Conservation (phyloP, 2,329 filamentous ascomycete genomes). For the Venturia aucupariae region DNA sequence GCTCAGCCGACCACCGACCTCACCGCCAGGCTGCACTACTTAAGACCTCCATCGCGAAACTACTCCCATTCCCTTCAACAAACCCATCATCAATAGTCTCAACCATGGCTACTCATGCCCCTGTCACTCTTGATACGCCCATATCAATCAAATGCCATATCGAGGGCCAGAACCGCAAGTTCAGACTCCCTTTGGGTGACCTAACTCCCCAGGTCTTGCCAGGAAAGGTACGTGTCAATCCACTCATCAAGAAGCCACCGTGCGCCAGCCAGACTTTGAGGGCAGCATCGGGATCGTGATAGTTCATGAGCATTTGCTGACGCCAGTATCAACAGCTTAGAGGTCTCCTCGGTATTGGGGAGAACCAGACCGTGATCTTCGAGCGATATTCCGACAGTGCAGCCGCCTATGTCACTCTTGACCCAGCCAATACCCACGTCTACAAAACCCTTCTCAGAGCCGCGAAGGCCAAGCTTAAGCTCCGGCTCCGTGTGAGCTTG, state of each 20-base stretch:
- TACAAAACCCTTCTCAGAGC: slow-evolving; percentile 97
- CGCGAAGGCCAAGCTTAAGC: slow-evolving; percentile 95
- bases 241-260: not conserved
- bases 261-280: not conserved
- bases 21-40: slow-evolving; percentile 14
- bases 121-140: slow-evolving; percentile 56
- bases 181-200: slow-evolving; percentile 84
- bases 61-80: not conserved
- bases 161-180: slow-evolving; percentile 66
- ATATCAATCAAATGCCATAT: slow-evolving; percentile 81
- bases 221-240: slow-evolving; percentile 60
- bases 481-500: slow-evolving; percentile 69
- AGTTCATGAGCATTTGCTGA: not conserved
- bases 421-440: slow-evolving; percentile 66
- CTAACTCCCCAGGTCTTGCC: slow-evolving; percentile 66
- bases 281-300: not conserved
- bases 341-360: slow-evolving; percentile 54
- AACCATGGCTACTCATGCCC: slow-evolving; percentile 16
- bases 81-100: slow-evolving; percentile 6
- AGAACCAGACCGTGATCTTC: slow-evolving; percentile 56
- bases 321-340: slow-evolving; percentile 50
- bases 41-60: not conserved
- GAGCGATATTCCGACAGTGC: slow-evolving; percentile 96
- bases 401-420: slow-evolving; percentile 67
- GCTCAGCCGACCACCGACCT: slow-evolving; percentile 12